phyloP scores from a whole-genome alignment of 805 yeast species.

The Yarrowia porcina region DNA sequence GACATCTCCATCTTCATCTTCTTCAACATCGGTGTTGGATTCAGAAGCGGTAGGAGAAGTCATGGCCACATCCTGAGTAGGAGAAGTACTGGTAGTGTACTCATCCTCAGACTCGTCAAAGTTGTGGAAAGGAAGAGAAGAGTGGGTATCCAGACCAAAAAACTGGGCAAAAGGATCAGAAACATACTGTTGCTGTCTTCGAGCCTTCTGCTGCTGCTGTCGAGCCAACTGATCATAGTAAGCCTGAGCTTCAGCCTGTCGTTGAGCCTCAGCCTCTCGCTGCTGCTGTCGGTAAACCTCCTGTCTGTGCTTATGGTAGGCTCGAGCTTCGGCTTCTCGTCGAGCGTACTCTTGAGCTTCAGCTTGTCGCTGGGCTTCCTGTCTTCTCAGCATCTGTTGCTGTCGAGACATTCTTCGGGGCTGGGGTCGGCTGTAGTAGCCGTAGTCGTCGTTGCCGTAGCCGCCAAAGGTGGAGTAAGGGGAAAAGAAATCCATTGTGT shows the following conservation, averaged over 20 bases:
- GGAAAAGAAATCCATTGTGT: constrained; percentile 12
- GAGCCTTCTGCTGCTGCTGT: constrained; percentile 2
- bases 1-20: background rate
- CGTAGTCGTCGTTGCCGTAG: background rate
- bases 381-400: constrained; percentile 17
- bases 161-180: constrained; percentile 13
- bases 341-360: constrained; percentile 16
- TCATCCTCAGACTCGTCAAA: constrained; percentile 23
- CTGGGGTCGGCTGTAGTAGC: constrained; percentile 13
- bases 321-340: constrained; percentile 16
- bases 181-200: background rate
- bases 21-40: constrained; percentile 1
- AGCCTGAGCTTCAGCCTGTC: constrained; percentile 19
- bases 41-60: constrained; percentile 9
- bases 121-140: constrained; percentile 5
- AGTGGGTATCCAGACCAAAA: background rate
- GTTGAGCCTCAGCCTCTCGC: constrained; percentile 3
- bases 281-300: constrained; percentile 4
- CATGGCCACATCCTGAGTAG: constrained; percentile 1
- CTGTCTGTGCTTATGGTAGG: constrained; percentile 9
- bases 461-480: constrained; percentile 8
- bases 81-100: background rate
- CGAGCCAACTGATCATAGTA: constrained; percentile 16
- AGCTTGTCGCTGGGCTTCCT: constrained; percentile 17
- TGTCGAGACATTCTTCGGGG: constrained; percentile 7